A percentile compares a stretch with the other conserved stretches of the same genome.
Evolutionary conservation across 164 flowering plant genomes (phyloP).

Genomic region (Macadamia tetraphylla): DNA sequence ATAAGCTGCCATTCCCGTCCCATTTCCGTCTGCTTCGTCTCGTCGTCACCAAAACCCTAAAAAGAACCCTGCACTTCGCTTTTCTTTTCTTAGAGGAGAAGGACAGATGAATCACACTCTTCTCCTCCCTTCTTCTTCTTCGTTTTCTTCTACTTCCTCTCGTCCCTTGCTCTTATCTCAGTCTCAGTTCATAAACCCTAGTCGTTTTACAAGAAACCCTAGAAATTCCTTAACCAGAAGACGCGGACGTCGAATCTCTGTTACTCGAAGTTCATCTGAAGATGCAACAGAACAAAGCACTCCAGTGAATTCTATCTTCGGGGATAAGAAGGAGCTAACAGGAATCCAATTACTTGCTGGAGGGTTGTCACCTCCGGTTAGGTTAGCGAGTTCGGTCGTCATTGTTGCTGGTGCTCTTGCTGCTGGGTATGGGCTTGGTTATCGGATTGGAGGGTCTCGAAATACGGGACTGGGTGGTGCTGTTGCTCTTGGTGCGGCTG

Average conservation of each 20-base stretch:
- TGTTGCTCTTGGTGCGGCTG: constrained; percentile 63
- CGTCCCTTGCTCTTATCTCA: constrained; percentile 17
- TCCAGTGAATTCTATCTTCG: constrained; percentile 35
- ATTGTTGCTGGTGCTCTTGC: constrained; percentile 68
- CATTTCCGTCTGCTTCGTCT: no score
- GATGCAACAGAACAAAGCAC: constrained; percentile 2
- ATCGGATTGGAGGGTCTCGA: constrained; percentile 38
- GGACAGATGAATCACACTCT: constrained; percentile 40
- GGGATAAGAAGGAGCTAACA: constrained; percentile 56
- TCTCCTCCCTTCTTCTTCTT: constrained; percentile 15
- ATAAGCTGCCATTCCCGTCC: no score
- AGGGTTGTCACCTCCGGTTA: constrained; percentile 49
- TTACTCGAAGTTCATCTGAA: constrained; percentile 26
- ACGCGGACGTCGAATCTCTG: constrained; percentile 18
- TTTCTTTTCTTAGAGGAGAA: constrained; percentile 6
- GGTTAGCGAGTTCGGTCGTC: constrained; percentile 54
- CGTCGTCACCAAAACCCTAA: constrained; percentile 1
- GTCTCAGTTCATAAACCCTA: constrained; percentile 20
- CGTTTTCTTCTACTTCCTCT: constrained; percentile 19
- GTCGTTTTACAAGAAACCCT: constrained; percentile 19
- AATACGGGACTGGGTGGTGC: constrained; percentile 65
- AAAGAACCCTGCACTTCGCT: neutral
- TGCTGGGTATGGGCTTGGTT: constrained; percentile 71
- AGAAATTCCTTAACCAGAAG: constrained; percentile 13
- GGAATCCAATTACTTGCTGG: constrained; percentile 57